Percentiles rank a stretch among this genome's conserved stretches.
Conservation (phyloP, 2,329 filamentous ascomycete genomes). For the Domatiomyces catenatus region DNA sequence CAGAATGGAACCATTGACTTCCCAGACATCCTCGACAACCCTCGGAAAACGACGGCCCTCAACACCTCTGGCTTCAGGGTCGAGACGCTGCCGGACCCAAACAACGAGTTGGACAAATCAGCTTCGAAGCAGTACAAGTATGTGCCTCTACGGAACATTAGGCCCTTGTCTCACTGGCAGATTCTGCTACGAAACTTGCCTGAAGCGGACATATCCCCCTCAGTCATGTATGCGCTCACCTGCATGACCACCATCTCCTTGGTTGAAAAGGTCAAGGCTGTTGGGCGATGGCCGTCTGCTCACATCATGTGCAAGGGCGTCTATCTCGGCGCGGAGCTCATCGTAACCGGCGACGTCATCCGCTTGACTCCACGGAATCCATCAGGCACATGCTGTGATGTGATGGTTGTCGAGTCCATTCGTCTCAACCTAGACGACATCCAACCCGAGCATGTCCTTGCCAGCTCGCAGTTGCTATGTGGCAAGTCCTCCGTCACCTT, state of each 20-base stretch:
- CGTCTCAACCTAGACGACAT: conserved; percentile 35
- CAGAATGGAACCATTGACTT: conserved; percentile 20
- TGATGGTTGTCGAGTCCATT: conserved; percentile 40
- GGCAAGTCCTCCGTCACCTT: conserved; percentile 34
- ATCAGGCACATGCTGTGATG: conserved; percentile 31
- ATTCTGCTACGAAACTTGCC: conserved; percentile 31
- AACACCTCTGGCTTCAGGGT: conserved; percentile 41
- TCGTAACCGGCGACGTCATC: conserved; percentile 39
- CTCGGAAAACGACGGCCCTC: conserved; percentile 27
- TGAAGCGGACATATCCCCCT: conserved; percentile 34
- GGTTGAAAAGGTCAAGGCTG: conserved; percentile 37
- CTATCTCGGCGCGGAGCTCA: conserved; percentile 41
- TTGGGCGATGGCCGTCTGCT: conserved; percentile 39
- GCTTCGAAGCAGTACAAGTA: conserved; percentile 41
- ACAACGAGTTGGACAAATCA: conserved; percentile 33
- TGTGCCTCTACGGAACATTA: conserved; percentile 37
- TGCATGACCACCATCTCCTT: conserved; percentile 39
- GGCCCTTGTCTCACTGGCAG: conserved; percentile 41
- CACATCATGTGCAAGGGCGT: conserved; percentile 38
- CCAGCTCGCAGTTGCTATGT: conserved; percentile 31
- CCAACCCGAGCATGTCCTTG: conserved; percentile 31
- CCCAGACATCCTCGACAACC: conserved; percentile 32
- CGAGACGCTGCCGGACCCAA: conserved; percentile 40
- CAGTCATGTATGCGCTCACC: conserved; percentile 39
- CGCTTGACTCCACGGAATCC: conserved; percentile 30